Percentiles rank a stretch among this genome's conserved stretches.
Conservation (phyloP, 306 rosid species). For the Ziziphus jujuba region DNA sequence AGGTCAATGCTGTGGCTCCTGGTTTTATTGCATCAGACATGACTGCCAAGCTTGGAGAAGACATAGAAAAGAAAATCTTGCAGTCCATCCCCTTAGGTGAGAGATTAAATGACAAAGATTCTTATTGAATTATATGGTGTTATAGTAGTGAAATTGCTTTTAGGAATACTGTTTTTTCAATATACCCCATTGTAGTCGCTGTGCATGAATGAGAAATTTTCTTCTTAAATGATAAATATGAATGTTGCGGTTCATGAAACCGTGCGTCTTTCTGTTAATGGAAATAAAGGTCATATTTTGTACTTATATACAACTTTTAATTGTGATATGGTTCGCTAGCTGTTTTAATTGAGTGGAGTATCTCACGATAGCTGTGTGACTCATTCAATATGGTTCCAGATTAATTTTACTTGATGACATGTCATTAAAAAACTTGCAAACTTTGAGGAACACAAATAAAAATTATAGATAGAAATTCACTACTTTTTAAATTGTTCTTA, state of each 20-base stretch:
- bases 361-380: not conserved
- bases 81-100: slow-evolving; percentile 82
- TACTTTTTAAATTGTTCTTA: slow-evolving; percentile 21
- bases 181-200: not conserved
- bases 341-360: not conserved
- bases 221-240: not conserved
- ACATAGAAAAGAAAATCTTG: slow-evolving; percentile 83
- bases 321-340: not conserved
- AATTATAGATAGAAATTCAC: not conserved
- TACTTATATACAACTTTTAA: not conserved
- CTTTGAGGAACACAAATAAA: not conserved
- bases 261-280: not conserved
- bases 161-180: not conserved
- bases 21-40: slow-evolving; percentile 97
- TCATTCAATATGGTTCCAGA: not conserved
- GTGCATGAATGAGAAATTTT: not conserved
- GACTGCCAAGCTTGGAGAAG: slow-evolving; percentile 92
- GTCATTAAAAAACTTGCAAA: not conserved
- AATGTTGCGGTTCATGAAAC: not conserved
- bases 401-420: not conserved
- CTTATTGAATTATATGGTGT: not conserved
- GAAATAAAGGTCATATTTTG: not conserved
- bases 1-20: slow-evolving; percentile 98
- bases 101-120: not conserved
- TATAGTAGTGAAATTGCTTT: not conserved